phyloP scores from a whole-genome alignment of 371 early-diverging fungal species.

The Syncephalis plumigaleata region DNA sequence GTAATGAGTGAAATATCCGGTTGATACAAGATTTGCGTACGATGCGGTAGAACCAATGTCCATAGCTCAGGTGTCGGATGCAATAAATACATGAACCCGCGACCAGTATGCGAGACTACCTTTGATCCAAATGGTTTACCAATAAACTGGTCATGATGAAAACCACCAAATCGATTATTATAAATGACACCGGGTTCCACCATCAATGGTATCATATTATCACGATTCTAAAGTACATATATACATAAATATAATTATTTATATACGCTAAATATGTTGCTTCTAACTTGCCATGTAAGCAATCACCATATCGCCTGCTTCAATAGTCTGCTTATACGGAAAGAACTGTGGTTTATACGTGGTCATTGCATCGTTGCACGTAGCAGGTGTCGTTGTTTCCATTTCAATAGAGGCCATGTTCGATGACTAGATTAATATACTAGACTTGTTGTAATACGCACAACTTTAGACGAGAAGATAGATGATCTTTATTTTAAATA shows the following conservation, averaged over 20 bases:
- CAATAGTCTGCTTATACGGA: slow-evolving; percentile 28
- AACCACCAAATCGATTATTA: slow-evolving; percentile 61
- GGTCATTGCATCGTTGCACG: not conserved
- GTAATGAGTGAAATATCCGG: slow-evolving; percentile 86
- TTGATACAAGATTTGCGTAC: slow-evolving; percentile 89
- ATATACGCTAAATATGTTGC: not conserved
- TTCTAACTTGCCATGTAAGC: slow-evolving; percentile 29
- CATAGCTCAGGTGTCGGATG: slow-evolving; percentile 92
- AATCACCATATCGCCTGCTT: slow-evolving; percentile 41
- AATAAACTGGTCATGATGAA: slow-evolving; percentile 63
- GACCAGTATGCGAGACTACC: slow-evolving; percentile 45
- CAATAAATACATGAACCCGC: slow-evolving; percentile 74
- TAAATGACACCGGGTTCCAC: slow-evolving; percentile 34
- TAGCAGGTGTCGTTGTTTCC: no score
- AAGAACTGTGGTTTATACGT: not conserved
- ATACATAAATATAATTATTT: not conserved
- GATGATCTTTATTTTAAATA: no score
- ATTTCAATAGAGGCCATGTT: no score
- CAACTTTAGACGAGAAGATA: no score
- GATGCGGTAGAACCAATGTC: slow-evolving; percentile 81
- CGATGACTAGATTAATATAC: no score
- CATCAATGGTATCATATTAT: slow-evolving; percentile 4
- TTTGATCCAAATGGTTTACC: slow-evolving; percentile 72
- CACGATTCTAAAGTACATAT: no score
- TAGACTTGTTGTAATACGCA: no score